Evolutionary conservation across 768 basidiomycete species (phyloP), one percentile per base, ranked within the genome.

Genomic region (Boletus speciosus): DNA sequence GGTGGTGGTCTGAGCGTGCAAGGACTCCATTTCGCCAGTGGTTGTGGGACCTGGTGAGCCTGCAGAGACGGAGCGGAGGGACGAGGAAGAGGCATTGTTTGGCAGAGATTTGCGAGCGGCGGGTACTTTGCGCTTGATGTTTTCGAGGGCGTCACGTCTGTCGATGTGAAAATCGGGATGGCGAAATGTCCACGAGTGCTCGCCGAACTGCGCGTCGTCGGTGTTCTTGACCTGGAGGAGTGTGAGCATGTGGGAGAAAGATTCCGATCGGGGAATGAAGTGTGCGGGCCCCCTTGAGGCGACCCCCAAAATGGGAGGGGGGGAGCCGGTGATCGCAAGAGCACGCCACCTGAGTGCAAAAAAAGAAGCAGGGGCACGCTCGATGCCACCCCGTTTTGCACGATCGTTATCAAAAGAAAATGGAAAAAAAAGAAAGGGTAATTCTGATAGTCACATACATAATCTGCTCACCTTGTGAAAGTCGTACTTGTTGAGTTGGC

Each of bases 401-500:
- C 55, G 51, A 58, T 52, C 23, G 43, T 52, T 46, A 60, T 52
- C n/a, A 51, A 60, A 62, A 50, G 35, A 58, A 57, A 38, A 29
- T 6, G 7, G 3, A 29, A 29, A 9, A 25, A 9, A 29, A 35
- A 53, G 57, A 19, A 53, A 29, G 6, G 10, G n/a, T 23, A 19
- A 19, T 19, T 19, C 19, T 19, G 29, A 47, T 39, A 34, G 42
- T 50, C 32, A 36, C 14, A 43, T 52, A 27, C 6, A 43, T 52
- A 46, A 54, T 62, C 46, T 36, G 58, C 72, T 66, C 35, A 79
- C 88, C 77, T 96, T 96, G 78, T 95, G 93, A 61, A 96, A 96
- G 72, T 95, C 93, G 68, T 96, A 96, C 71, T 95, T 96, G 79
- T 96, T 96, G 34, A 96, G 78, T 70, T 96, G 93, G 10, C 93